Evolutionary conservation across 768 basidiomycete species (phyloP), one percentile per base, ranked within the genome.

Genomic region (Astraeus odoratus): DNA sequence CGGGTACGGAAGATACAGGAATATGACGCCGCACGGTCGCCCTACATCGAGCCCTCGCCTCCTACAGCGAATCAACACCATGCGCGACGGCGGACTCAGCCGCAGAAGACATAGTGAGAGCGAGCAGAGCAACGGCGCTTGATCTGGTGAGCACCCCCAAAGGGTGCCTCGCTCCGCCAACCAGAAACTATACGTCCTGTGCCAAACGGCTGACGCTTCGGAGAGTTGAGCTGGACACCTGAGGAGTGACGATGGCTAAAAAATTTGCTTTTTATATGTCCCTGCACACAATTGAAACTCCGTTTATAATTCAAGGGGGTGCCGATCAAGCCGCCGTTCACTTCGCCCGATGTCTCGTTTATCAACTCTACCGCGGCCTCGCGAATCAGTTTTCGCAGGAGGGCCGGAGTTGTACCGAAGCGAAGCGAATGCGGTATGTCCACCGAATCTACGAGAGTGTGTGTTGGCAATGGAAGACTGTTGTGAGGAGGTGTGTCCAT

Each of bases 381-480:
- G 86, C 50, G 83, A 86, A 29, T 88, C 86, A 2, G 67, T 88
- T 8, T 89, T 88, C 59, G 65, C 77, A 1, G 72, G 79, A n/a
- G 77, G 80, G 4, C 71, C 81, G 26, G 80, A 83, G 15, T 60
- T 75, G n/a, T 78, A 84, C 52, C 71, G 78, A 1, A 76, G 76
- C 0, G 86, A 88, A 34, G 71, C 65, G 5, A 73, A 81, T 49
- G 75, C 78, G 0, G 71, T 75, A 46, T 88, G 84, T 55, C 84
- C 84, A 3, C 83, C 79, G 0, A 78, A 78, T 61, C 68, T 89
- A 15, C 74, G 73, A 42, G 86, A 87, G 63, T 87, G 86, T 55
- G 86, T 89, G 4, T 67, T 74, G 52, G 80, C 82, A 1, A 78
- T 88, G 75, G 83, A 87, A 54, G 83, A 86, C 52, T 87, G 86